Percentiles rank a stretch among this genome's conserved stretches.
Evolutionary conservation across 768 basidiomycete species (phyloP).

Genomic region (Kwoniella mangroviensis): DNA sequence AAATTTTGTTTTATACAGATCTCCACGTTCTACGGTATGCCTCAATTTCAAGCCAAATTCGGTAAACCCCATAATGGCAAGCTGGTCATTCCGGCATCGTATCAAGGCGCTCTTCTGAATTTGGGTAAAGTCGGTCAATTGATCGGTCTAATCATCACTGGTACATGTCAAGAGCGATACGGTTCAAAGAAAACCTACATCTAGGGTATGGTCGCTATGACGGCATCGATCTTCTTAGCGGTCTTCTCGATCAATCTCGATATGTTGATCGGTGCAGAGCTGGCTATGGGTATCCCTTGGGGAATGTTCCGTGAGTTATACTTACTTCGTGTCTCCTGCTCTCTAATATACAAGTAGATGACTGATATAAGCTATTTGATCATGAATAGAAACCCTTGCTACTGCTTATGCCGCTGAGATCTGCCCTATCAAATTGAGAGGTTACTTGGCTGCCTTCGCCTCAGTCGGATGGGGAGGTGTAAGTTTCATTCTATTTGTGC

Average conservation of each 20-base stretch:
- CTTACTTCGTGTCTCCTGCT: not conserved
- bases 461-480: conserved; percentile 38
- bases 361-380: conserved; percentile 7
- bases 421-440: conserved; percentile 53
- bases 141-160: conserved; percentile 36
- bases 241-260: conserved; percentile 29
- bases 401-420: conserved; percentile 44
- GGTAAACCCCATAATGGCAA: conserved; percentile 28
- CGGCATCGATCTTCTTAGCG: conserved; percentile 32
- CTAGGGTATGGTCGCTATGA: conserved; percentile 36
- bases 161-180: conserved; percentile 30
- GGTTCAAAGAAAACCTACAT: conserved; percentile 32
- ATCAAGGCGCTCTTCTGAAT: conserved; percentile 54
- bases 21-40: conserved; percentile 36
- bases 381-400: conserved; percentile 36
- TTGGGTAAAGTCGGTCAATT: conserved; percentile 45
- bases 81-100: conserved; percentile 50
- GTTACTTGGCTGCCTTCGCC: conserved; percentile 48
- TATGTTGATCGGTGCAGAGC: conserved; percentile 33
- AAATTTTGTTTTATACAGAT: conserved; percentile 13
- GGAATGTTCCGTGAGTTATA: conserved; percentile 38
- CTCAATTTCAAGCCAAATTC: conserved; percentile 28
- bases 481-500: not conserved
- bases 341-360: not conserved
- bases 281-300: conserved; percentile 38